Conservation (phyloP, 2,329 filamentous ascomycete genomes). For the Exophiala oligosperma region DNA sequence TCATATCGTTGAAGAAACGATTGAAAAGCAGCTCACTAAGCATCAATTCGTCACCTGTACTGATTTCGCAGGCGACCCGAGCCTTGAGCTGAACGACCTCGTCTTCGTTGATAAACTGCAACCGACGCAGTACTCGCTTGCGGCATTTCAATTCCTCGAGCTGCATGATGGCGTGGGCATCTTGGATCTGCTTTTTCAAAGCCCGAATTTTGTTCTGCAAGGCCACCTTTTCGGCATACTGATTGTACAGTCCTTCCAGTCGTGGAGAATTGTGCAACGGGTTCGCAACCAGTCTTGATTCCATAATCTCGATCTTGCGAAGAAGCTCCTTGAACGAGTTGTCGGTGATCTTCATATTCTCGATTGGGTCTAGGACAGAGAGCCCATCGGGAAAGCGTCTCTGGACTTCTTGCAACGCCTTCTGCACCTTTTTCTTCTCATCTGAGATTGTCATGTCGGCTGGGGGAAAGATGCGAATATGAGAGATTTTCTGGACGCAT, state of each 20-base stretch:
- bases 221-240: slow-evolving; percentile 79
- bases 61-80: slow-evolving; percentile 96
- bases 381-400: slow-evolving; percentile 90
- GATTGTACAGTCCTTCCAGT: slow-evolving; percentile 79
- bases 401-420: slow-evolving; percentile 73
- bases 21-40: slow-evolving; percentile 94
- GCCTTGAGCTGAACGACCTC: slow-evolving; percentile 97
- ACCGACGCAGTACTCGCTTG: slow-evolving; percentile 88
- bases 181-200: slow-evolving; percentile 81
- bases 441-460: slow-evolving; percentile 68
- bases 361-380: slow-evolving; percentile 84
- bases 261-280: slow-evolving; percentile 88
- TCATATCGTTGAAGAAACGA: slow-evolving; percentile 94
- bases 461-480: slow-evolving; percentile 80
- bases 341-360: slow-evolving; percentile 93
- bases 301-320: slow-evolving; percentile 91
- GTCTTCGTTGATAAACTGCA: slow-evolving; percentile 92
- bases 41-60: slow-evolving; percentile 91
- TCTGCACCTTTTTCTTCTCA: slow-evolving; percentile 68
- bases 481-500: slow-evolving; percentile 80
- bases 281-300: slow-evolving; percentile 84
- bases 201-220: slow-evolving; percentile 78
- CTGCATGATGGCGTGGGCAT: slow-evolving; percentile 85
- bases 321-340: slow-evolving; percentile 91
- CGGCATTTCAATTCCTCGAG: slow-evolving; percentile 94